phyloP scores from a whole-genome alignment of 1,284 basidiomycete genomes.

The Wallemia ichthyophaga region DNA sequence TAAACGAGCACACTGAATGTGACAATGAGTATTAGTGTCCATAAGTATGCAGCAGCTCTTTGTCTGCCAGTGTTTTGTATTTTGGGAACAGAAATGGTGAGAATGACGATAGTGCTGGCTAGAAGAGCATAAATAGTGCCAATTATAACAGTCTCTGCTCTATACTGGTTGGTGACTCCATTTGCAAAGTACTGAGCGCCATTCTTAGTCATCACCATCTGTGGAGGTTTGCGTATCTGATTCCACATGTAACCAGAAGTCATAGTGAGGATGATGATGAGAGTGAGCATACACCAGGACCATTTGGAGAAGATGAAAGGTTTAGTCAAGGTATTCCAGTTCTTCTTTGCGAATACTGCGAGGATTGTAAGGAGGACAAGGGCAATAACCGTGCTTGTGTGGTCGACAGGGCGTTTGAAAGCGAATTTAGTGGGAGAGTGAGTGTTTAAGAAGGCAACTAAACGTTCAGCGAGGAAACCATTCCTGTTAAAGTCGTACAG shows the following conservation, averaged over 20 bases:
- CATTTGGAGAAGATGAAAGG: constrained; percentile 44
- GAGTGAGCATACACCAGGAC: constrained; percentile 38
- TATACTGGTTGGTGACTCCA: constrained; percentile 70
- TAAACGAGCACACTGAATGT: constrained; percentile 67
- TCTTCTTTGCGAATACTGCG: constrained; percentile 24
- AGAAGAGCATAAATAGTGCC: constrained; percentile 36
- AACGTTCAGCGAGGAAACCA: constrained; percentile 40
- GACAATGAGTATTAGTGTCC: constrained; percentile 50
- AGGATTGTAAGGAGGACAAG: constrained; percentile 23
- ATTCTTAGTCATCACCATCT: constrained; percentile 21
- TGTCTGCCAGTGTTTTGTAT: constrained; percentile 47
- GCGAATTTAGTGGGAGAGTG: constrained; percentile 43
- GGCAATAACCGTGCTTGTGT: background rate
- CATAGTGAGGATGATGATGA: constrained; percentile 45
- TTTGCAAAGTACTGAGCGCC: constrained; percentile 50
- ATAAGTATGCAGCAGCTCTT: constrained; percentile 59
- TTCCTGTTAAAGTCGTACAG: constrained; percentile 49
- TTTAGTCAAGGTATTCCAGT: constrained; percentile 18
- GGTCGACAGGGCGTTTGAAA: constrained; percentile 39
- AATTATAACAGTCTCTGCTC: constrained; percentile 72
- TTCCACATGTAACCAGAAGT: constrained; percentile 90
- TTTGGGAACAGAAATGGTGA: constrained; percentile 49
- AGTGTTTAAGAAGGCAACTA: constrained; percentile 41
- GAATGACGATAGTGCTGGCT: constrained; percentile 40
- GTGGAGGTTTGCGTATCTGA: constrained; percentile 58